A percentile compares a stretch with the other conserved stretches of the same genome.
phyloP scores from a whole-genome alignment of 805 yeast species.

The Metschnikowia lachancei region DNA sequence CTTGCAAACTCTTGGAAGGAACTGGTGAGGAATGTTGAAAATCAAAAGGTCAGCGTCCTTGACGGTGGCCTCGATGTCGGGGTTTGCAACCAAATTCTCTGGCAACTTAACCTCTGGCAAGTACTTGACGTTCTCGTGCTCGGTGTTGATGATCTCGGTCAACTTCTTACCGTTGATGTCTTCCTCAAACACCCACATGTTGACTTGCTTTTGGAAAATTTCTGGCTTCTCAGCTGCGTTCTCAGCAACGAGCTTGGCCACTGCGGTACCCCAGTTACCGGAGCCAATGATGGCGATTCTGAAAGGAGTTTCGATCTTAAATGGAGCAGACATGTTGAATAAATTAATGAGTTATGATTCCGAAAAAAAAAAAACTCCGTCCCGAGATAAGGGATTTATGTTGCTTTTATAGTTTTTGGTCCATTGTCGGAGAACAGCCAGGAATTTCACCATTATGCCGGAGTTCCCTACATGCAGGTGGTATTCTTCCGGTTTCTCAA shows the following conservation, averaged over 20 bases:
- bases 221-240: constrained; percentile 40
- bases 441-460: constrained; percentile 9
- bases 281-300: constrained; percentile 44
- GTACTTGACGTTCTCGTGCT: constrained; percentile 45
- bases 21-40: constrained; percentile 48
- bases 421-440: constrained; percentile 8
- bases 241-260: constrained; percentile 45
- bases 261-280: constrained; percentile 50
- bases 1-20: constrained; percentile 38
- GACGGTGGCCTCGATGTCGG: constrained; percentile 38
- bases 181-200: constrained; percentile 49
- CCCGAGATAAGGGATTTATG: not conserved
- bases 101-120: constrained; percentile 44
- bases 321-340: constrained; percentile 24
- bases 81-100: constrained; percentile 39
- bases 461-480: constrained; percentile 2
- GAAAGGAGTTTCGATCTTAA: constrained; percentile 33
- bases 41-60: constrained; percentile 43
- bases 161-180: constrained; percentile 40
- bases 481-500: constrained; percentile 2
- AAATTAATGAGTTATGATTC: not conserved
- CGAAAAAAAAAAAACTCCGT: not conserved
- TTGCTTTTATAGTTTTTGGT: constrained; percentile 13
- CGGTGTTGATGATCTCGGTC: constrained; percentile 42
- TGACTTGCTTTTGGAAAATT: constrained; percentile 36